Base-by-base conservation (phyloP, 495 filamentous ascomycete species). In the Aspergillus funiculosus region DNA sequence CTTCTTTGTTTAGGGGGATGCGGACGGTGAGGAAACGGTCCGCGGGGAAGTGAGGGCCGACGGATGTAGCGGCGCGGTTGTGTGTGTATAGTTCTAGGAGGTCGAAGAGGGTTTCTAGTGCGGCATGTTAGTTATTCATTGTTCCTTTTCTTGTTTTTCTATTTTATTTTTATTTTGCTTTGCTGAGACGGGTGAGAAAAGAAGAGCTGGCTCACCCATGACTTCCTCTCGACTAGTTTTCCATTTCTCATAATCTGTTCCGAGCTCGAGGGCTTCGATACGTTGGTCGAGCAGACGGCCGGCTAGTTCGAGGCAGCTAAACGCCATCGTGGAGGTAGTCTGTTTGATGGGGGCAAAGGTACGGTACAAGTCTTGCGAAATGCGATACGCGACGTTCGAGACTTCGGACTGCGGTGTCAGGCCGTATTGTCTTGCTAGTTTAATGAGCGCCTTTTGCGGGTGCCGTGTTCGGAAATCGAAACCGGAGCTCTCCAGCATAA, bases 391-490 rank as follows among this genome's bases (percentile, higher is more conserved):
- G 4, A 78, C 68, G 9, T 71, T 66, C 13, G 78, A 75, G 29
- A 86, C 75, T 24, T 68, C 67, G 0, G 77, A 72, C 17, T 82
- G 66, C 13, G 66, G 68, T 15, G 69, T 56, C 10, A 81, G 54
- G 3, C 67, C 61, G 47, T 74, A 77, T 7, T 60, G 59, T 52
- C 77, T 76, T 21, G 74, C 63, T 24, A 95, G 69, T 64, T 97
- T 97, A 49, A 85, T 67, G 27, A 95, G 64, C 9, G 86, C 71
- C 50, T 88, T 86, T 43, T 95, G 86, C 0, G 92, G 88, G 57
- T 94, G 83, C 26, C 88, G 84, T 30, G 80, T 85, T n/a, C 91
- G 81, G 57, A 95, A 97, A 64, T 98, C 92, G 57, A 97, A 98
- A 39, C 84, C 83, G 17, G 87, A 82, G 2, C 84, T 79, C 63